Percentiles rank a stretch among this genome's conserved stretches.
These are phyloP conservation scores for Suillus fuscotomentosus DNA, from an alignment of 768 basidiomycete species.

Conservation along the genomic window DNA sequence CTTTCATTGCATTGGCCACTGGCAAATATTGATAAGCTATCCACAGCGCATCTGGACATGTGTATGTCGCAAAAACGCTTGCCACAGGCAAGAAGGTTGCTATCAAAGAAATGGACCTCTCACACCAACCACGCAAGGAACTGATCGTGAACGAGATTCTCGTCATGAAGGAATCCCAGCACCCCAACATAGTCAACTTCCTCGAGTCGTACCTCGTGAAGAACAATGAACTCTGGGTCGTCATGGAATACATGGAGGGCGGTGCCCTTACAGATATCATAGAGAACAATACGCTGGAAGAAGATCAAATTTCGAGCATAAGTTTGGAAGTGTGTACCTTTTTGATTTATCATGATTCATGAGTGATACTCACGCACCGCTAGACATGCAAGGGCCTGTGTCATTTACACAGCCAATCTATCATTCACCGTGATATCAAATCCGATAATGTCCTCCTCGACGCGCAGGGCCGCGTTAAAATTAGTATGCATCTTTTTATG, in stretches of 20 bases:
- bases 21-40: slow-evolving; percentile 8
- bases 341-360: background rate
- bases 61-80: slow-evolving; percentile 93
- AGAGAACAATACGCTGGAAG: slow-evolving; percentile 92
- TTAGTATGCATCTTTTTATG: slow-evolving; percentile 62
- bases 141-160: slow-evolving; percentile 97
- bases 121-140: slow-evolving; percentile 95
- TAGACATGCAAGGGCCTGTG: slow-evolving; percentile 95
- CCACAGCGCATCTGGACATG: slow-evolving; percentile 90
- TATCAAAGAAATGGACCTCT: slow-evolving; percentile 97
- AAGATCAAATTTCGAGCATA: slow-evolving; percentile 94
- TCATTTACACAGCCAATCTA: slow-evolving; percentile 89
- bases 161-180: slow-evolving; percentile 98
- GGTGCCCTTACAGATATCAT: slow-evolving; percentile 97
- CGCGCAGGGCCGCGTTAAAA: slow-evolving; percentile 91
- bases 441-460: slow-evolving; percentile 95
- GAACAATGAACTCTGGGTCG: slow-evolving; percentile 91
- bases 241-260: slow-evolving; percentile 99
- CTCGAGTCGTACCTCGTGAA: slow-evolving; percentile 88
- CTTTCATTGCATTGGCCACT: slow-evolving; percentile 5
- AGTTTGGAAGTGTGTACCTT: slow-evolving; percentile 72
- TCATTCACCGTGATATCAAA: slow-evolving; percentile 97
- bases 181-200: slow-evolving; percentile 97
- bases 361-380: slow-evolving; percentile 4
- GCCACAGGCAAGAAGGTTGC: slow-evolving; percentile 86